Percentiles rank a stretch among this genome's conserved stretches.
These are phyloP conservation scores for Stachybotrys chartarum DNA, from an alignment of 2,329 filamentous ascomycete species.

Conservation along the genomic window DNA sequence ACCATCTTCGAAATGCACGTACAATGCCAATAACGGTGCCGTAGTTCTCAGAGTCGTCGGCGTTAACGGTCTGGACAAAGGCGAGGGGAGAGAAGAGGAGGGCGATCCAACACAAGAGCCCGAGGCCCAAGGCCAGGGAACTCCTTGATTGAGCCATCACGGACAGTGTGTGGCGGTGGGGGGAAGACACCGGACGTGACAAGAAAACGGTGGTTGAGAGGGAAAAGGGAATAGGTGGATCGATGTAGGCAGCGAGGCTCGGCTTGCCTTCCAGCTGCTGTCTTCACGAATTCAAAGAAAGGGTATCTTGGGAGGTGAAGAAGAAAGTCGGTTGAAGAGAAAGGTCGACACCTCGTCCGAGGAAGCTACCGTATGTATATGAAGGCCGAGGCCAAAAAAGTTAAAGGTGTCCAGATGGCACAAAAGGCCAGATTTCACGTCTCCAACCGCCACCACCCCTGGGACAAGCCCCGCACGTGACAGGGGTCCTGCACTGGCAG, in stretches of 20 bases:
- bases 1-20: conserved; percentile 23
- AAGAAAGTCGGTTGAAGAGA: conserved; percentile 18
- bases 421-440: conserved; percentile 45
- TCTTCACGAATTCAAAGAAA: conserved; percentile 12
- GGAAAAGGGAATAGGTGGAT: conserved; percentile 16
- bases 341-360: conserved; percentile 17
- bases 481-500: conserved; percentile 15
- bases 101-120: conserved; percentile 85
- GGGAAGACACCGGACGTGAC: neutral
- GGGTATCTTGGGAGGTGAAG: conserved; percentile 21
- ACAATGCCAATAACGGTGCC: conserved; percentile 92
- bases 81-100: conserved; percentile 83
- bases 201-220: neutral
- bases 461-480: conserved; percentile 19
- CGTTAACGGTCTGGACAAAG: conserved; percentile 70
- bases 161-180: conserved; percentile 8
- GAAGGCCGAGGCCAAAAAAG: conserved; percentile 26
- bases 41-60: conserved; percentile 69
- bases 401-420: conserved; percentile 37
- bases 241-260: conserved; percentile 17
- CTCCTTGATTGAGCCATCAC: conserved; percentile 53
- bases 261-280: conserved; percentile 20
- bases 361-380: conserved; percentile 13
- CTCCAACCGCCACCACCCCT: conserved; percentile 5
- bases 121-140: conserved; percentile 72